These are phyloP conservation scores for Coprinopsis marcescibilis DNA, from an alignment of 768 basidiomycete genomes.

Conservation along the genomic window DNA sequence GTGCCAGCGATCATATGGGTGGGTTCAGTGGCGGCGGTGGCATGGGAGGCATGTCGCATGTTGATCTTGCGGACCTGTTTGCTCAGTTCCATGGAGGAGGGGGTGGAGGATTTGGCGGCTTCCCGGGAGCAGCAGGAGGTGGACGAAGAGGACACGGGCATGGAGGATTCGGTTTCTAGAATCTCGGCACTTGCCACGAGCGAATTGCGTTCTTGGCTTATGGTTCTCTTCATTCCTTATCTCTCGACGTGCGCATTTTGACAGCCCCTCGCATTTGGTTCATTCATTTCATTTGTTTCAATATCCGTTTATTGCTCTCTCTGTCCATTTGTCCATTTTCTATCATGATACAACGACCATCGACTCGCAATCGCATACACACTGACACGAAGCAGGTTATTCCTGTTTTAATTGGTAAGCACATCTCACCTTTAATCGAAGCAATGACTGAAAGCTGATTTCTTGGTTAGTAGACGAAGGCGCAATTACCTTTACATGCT, in stretches of 20 bases:
- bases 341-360: too few relatives aligned
- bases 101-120: conserved; percentile 23
- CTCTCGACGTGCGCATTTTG: not conserved
- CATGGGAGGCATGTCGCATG: conserved; percentile 36
- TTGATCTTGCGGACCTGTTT: conserved; percentile 60
- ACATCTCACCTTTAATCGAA: too few relatives aligned
- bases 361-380: too few relatives aligned
- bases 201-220: not conserved
- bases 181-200: not conserved
- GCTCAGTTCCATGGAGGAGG: conserved; percentile 53
- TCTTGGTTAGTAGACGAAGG: too few relatives aligned
- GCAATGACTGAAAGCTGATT: too few relatives aligned
- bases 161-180: conserved; percentile 7
- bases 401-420: too few relatives aligned
- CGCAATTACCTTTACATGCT: too few relatives aligned
- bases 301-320: not conserved
- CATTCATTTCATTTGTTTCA: too few relatives aligned
- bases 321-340: too few relatives aligned
- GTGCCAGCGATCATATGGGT: conserved; percentile 38
- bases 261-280: not conserved
- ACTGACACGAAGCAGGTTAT: too few relatives aligned
- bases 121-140: conserved; percentile 22
- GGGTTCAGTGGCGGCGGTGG: conserved; percentile 41
- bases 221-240: not conserved
- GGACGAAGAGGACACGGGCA: conserved; percentile 1